Evolutionary conservation across 2,329 filamentous ascomycete species (phyloP), one percentile per base, ranked within the genome.

Genomic region (Colletotrichum sp.): DNA sequence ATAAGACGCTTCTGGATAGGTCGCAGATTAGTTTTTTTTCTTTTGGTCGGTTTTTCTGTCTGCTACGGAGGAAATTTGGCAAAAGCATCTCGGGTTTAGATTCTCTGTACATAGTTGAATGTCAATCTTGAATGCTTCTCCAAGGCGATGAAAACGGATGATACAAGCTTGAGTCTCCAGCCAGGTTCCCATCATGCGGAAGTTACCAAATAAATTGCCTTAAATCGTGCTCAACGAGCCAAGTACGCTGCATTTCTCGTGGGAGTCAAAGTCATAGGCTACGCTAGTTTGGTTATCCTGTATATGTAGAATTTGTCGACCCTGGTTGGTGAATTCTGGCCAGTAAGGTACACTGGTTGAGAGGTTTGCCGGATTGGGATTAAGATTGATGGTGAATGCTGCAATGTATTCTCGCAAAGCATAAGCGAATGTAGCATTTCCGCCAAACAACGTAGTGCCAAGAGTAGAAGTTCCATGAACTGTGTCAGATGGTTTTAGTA

Each of bases 61-160:
- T 59, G 9, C n/a, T 16, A 28, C 16, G 25, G 55, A 27, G 55
- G 39, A 22, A 16, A 52, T 22, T 22, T 22, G 44, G 11, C 44
- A 52, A 52, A 52, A 22, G 22, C 44, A 9, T 52, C 6, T 52
- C 4, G 11, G n/a, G 11, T 52, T 22, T 52, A 52, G 44, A 22
- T 22, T 52, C 44, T 52, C 11, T 52, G 44, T 52, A 52, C 11
- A 52, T 52, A 52, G n/a, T 52, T 52, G 44, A 22, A 13, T 52
- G 6, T 52, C 44, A 22, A 52, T 52, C 44, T 52, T 22, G 44
- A 22, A 8, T 13, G 6, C 6, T 52, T 52, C 44, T 13, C 44
- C n/a, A n/a, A n/a, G 19, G 1, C 39, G 6, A n/a, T n/a, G 0
- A 52, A 52, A n/a, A 22, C 6, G 2, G 6, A 52, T n/a, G n/a